phyloP scores from a whole-genome alignment of 2,329 filamentous ascomycete genomes.

The Neurospora crassa region DNA sequence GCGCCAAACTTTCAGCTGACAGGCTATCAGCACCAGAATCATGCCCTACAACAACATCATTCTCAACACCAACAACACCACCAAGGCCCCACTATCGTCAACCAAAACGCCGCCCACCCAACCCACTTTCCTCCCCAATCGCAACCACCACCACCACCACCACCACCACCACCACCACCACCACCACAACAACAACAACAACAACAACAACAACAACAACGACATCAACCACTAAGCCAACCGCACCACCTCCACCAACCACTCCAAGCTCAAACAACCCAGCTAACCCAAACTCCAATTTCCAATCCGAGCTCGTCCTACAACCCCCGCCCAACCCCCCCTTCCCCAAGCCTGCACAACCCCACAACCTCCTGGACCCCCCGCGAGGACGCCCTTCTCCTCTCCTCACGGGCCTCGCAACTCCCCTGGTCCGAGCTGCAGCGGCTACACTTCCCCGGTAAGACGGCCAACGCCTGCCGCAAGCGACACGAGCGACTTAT shows the following conservation, averaged over 20 bases:
- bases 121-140: background rate
- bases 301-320: no score
- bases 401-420: background rate
- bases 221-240: background rate
- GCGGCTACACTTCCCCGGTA: slow-evolving; percentile 14
- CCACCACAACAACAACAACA: background rate
- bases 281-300: background rate
- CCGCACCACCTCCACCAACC: background rate
- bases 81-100: background rate
- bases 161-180: no score
- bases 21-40: background rate
- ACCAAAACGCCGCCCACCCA: background rate
- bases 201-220: background rate
- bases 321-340: background rate
- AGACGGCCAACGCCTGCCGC: slow-evolving; percentile 19
- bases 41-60: background rate
- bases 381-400: background rate
- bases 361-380: background rate
- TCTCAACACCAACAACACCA: background rate
- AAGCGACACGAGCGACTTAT: slow-evolving; percentile 19
- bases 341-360: background rate
- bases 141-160: background rate
- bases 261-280: background rate
- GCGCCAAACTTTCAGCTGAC: background rate
- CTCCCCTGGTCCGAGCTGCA: slow-evolving; percentile 15